Base-by-base conservation (phyloP, 1,284 basidiomycete species). In the Peniophora sp. region DNA sequence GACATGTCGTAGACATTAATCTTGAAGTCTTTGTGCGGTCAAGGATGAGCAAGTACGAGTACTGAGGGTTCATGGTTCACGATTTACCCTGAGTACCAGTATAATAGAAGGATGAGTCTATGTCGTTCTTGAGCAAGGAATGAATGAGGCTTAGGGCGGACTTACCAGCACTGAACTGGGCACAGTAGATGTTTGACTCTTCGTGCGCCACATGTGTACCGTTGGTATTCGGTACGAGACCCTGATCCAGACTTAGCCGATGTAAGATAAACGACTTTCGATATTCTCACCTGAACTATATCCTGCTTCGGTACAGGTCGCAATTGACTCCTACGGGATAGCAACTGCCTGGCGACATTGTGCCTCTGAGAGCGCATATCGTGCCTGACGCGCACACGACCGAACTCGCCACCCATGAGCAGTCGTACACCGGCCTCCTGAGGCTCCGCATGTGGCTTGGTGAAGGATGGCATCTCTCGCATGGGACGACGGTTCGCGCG, bases 161-260 rank as follows among this genome's bases (percentile, higher is more conserved):
- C 55, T 51, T 54, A 84, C 88, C 88, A 58, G 75, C 73, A 14
- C 92, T 94, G 67, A 87, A 98, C 65, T 97, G 95, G 0, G 92
- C 97, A 11, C 87, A 91, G 63, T 99, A 99, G 32, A 94, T 85
- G 52, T 93, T 91, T 12, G 83, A 72, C 3, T 77, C 75, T 60
- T 94, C 94, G 35, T 75, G 73, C 1, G 92, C 91, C 0, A 98
- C 94, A 11, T 92, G 81, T 1, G 90, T 89, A 3, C 96, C 96
- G 55, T 81, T 77, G 3, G 87, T 81, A 61, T 97, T 97, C 0
- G 95, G 96, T 10, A 97, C 69, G 20, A 90, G 71, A 43, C 80
- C 74, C 87, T 92, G 57, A 8, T 22, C 51, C 46, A 24, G 35
- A 39, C 12, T 32, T 24, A 24, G 22, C 27, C 36, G 24, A 6